Evolutionary conservation across 768 basidiomycete genomes (phyloP), one percentile per base, ranked within the genome.

Genomic region (Porphyrellus cyaneotinctus): DNA sequence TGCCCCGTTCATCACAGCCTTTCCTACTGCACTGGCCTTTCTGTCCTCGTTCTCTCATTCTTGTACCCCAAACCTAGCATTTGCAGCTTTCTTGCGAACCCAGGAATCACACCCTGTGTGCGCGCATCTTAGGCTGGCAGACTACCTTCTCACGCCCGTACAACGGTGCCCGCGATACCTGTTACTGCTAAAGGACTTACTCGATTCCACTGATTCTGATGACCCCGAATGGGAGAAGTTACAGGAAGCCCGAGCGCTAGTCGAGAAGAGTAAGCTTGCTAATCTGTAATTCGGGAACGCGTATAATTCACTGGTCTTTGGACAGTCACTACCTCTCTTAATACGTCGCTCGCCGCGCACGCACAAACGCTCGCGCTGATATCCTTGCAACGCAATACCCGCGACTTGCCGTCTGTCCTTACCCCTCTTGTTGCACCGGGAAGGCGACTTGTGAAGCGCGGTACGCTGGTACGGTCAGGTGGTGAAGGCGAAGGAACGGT

Each of bases 91-190:
- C 66, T 66, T 94, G 18, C 69, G 74, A 7, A 70, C 69, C 18
- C 85, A 84, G 61, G 90, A 94, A 64, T 72, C 76, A 6, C 82
- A 91, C 57, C 81, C 82, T 2, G 74, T 76, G 10, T 91, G 89
- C 61, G 83, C 82, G 32, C 86, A 81, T 64, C 77, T 95, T 44
- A 85, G 84, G 60, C 74, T 95, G 28, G 77, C 85, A 9, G 89
- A 92, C 63, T 95, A 91, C 84, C 78, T 95, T 11, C 75, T 95
- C 49, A 89, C 88, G 3, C 83, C 91, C 43, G 86, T 95, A 8
- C 91, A 95, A 67, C 79, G 91, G 50, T 92, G 90, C 67, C 92
- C 92, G 5, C 79, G 92, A 51, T 94, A 94, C 64, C 77, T 92
- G 9, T 77, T 95, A 12, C 73, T 95, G 12, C 78, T 94, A 47